Evolutionary conservation across 2,329 filamentous ascomycete species (phyloP).

Genomic region (Aspergillus sp.): DNA sequence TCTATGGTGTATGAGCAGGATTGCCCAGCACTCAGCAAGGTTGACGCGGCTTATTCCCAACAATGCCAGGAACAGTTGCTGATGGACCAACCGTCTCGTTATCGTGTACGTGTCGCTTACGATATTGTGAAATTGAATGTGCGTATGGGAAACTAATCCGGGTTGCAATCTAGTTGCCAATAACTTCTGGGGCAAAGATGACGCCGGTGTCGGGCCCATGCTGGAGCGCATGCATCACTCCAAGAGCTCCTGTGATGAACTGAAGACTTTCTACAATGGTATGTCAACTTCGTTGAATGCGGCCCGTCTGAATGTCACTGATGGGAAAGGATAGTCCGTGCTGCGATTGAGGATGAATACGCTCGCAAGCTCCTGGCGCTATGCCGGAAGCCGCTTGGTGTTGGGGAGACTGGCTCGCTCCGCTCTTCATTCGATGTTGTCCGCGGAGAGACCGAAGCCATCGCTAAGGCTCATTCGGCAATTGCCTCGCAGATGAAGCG

Average conservation of each 20-base stretch:
- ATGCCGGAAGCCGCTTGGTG: slow-evolving; percentile 79
- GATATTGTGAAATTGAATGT: no score
- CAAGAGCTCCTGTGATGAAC: slow-evolving; percentile 88
- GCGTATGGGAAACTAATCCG: no score
- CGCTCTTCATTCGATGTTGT: slow-evolving; percentile 78
- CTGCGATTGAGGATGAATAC: slow-evolving; percentile 95
- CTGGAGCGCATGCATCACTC: slow-evolving; percentile 90
- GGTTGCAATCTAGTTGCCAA: slow-evolving; percentile 65
- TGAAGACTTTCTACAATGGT: slow-evolving; percentile 84
- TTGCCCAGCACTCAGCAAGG: slow-evolving; percentile 26
- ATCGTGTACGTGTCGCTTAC: slow-evolving; percentile 47
- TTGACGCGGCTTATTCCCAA: slow-evolving; percentile 10
- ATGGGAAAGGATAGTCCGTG: slow-evolving; percentile 54
- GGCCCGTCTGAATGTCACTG: slow-evolving; percentile 4
- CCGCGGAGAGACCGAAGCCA: slow-evolving; percentile 79
- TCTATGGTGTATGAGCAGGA: slow-evolving; percentile 20
- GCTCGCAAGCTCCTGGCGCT: slow-evolving; percentile 77
- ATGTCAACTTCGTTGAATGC: slow-evolving; percentile 17
- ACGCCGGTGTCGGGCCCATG: slow-evolving; percentile 85
- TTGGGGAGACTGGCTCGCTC: slow-evolving; percentile 74
- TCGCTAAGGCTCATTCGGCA: slow-evolving; percentile 84
- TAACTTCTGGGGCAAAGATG: slow-evolving; percentile 99
- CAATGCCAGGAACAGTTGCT: slow-evolving; percentile 53
- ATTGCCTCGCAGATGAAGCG: slow-evolving; percentile 93
- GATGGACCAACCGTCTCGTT: slow-evolving; percentile 58